phyloP scores from a whole-genome alignment of 371 early-diverging fungal species.

The Batrachochytrium dendrobatidis region DNA sequence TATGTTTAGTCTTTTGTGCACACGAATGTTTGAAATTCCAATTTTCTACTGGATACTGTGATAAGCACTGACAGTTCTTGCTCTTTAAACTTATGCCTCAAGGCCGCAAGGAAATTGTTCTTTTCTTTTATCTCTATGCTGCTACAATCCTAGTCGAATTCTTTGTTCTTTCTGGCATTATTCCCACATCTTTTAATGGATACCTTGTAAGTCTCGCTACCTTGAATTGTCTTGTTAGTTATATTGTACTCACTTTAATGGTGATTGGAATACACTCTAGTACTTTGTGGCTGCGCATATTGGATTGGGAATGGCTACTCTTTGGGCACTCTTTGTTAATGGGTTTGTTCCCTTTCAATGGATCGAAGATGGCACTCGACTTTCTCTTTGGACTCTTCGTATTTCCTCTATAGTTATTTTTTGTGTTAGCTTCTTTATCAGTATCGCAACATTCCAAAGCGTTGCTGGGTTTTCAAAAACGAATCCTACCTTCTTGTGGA shows the following conservation, averaged over 20 bases:
- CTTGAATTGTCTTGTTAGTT: background rate
- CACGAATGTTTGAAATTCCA: background rate
- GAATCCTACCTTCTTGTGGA: slow-evolving; percentile 74
- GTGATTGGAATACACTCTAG: slow-evolving; percentile 35
- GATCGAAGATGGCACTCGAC: slow-evolving; percentile 89
- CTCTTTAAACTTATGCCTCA: background rate
- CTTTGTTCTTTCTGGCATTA: slow-evolving; percentile 78
- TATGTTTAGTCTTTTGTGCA: slow-evolving; percentile 26
- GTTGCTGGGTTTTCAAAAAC: slow-evolving; percentile 53
- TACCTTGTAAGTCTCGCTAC: slow-evolving; percentile 87
- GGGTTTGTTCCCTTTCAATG: slow-evolving; percentile 95
- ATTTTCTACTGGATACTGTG: background rate
- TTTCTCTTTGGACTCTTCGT: slow-evolving; percentile 86
- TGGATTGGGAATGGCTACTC: slow-evolving; percentile 71
- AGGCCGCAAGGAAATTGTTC: slow-evolving; percentile 93
- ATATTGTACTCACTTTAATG: background rate
- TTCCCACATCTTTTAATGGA: slow-evolving; percentile 67
- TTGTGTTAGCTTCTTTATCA: slow-evolving; percentile 63
- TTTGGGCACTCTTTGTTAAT: slow-evolving; percentile 87
- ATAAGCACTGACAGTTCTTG: background rate
- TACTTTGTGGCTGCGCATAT: slow-evolving; percentile 81
- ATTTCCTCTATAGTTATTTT: slow-evolving; percentile 74
- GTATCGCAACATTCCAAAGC: slow-evolving; percentile 73
- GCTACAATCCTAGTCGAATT: slow-evolving; percentile 76
- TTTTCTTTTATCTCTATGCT: slow-evolving; percentile 94